A percentile compares a stretch with the other conserved stretches of the same genome.
Evolutionary conservation across 2,329 filamentous ascomycete species (phyloP).

Genomic region (Colletotrichum liaoningense): DNA sequence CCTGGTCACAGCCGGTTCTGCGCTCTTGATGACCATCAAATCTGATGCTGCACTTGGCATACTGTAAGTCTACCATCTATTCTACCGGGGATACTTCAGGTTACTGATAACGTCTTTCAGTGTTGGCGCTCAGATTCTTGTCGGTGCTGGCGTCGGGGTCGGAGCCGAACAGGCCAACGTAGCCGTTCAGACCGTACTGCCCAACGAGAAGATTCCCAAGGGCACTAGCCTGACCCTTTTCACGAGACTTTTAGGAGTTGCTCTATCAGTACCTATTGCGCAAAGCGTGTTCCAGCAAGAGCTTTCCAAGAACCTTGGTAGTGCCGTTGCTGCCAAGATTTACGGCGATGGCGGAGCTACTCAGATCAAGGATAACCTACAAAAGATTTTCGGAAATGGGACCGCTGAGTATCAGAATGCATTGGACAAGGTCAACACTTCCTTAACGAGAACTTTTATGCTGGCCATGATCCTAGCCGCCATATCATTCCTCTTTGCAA

Average conservation of each 20-base stretch:
- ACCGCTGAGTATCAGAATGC: background rate
- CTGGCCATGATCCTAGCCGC: conserved; percentile 64
- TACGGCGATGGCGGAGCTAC: conserved; percentile 60
- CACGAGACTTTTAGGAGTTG: conserved; percentile 53
- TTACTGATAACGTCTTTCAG: background rate
- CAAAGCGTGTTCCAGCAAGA: conserved; percentile 63
- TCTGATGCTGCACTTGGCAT: background rate
- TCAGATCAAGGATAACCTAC: background rate
- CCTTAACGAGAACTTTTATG: conserved; percentile 65
- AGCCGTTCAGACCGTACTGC: conserved; percentile 58
- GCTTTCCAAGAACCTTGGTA: conserved; percentile 51
- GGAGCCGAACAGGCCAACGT: conserved; percentile 57
- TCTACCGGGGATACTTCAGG: background rate
- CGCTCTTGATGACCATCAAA: background rate
- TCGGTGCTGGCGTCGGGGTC: conserved; percentile 55
- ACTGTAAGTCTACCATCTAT: background rate
- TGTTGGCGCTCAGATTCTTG: conserved; percentile 53
- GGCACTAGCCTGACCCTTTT: conserved; percentile 59
- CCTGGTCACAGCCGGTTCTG: conserved; percentile 18
- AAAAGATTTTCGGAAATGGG: conserved; percentile 43
- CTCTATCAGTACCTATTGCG: conserved; percentile 62
- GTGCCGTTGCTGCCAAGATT: conserved; percentile 45
- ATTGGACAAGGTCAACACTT: conserved; percentile 63
- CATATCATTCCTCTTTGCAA: conserved; percentile 61
- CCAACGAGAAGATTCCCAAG: conserved; percentile 56